Evolutionary conservation across 495 filamentous ascomycete genomes (phyloP), one percentile per base, ranked within the genome.

Genomic region (Immersiella caudata): DNA sequence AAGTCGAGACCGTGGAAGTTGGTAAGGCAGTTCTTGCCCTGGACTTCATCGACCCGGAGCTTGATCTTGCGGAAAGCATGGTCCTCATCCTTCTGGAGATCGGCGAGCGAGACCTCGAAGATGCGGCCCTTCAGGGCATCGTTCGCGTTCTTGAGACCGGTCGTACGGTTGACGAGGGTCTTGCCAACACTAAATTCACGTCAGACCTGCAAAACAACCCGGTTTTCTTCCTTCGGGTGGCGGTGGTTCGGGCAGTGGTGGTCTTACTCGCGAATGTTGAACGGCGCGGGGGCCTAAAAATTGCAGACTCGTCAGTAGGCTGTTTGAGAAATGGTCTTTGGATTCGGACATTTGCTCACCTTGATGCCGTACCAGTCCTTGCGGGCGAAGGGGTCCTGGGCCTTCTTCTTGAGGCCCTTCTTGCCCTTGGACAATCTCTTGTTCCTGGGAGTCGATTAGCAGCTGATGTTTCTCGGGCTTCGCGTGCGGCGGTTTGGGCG

Each of bases 1-100:
- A 99, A 98, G 85, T 99, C 95, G 79, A 99, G 88, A 73, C 95
- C 95, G 86, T 99, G 94, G 90, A 99, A 99, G 88, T 98, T 98
- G 85, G 95, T 99, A 74, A 99, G 86, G 83, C 95, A 99, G 89
- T 97, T 99, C 88, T 97, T 97, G 85, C 95, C 95, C 83, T 99
- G 95, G 67, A 99, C 89, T 83, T 99, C 95, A 76, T 99, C 95
- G 73, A 99, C 92, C 68, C 95, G 89, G 76, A 99, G 92, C 89
- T 97, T 97, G 81, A 99, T 86, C 88, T 99, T 99, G 84, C 95
- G 93, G 90, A 98, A 98, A 62, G 94, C 86, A 80, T 99, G 95
- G 83, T 98, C 95, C 87, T 99, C 95, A 79, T 99, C 95, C 83
- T 97, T 98, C 85, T 98, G 95, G 49, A 99, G 89, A 82, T 99